phyloP scores from a whole-genome alignment of 495 filamentous ascomycete species.

The Alectoria sarmentosa region DNA sequence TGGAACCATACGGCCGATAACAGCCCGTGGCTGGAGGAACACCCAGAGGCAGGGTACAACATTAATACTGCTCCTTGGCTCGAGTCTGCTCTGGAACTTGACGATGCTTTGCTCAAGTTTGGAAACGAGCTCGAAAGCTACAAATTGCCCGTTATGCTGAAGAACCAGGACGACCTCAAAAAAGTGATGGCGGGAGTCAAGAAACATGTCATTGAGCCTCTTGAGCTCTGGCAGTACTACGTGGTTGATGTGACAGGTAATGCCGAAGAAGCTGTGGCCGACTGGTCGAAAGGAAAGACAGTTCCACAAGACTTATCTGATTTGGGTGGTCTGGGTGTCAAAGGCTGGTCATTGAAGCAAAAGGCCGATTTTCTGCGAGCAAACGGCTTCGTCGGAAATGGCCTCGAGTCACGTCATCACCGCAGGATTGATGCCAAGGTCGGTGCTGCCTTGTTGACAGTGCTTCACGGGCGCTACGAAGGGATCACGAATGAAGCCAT shows the following conservation, averaged over 20 bases:
- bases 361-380: conserved; percentile 55
- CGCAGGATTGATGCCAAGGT: conserved; percentile 59
- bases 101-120: conserved; percentile 75
- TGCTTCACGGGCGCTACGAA: conserved; percentile 61
- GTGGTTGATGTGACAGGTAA: conserved; percentile 72
- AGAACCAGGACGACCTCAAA: conserved; percentile 64
- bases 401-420: conserved; percentile 70
- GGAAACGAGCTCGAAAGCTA: conserved; percentile 58
- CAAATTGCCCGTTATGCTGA: conserved; percentile 67
- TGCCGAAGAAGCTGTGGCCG: conserved; percentile 55
- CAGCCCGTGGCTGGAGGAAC: conserved; percentile 86
- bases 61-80: conserved; percentile 89
- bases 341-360: conserved; percentile 47
- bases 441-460: conserved; percentile 61
- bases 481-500: conserved; percentile 36
- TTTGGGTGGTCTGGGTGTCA: conserved; percentile 46
- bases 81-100: conserved; percentile 77
- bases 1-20: conserved; percentile 98
- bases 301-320: too few species aligned
- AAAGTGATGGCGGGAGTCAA: conserved; percentile 81
- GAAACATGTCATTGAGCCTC: conserved; percentile 62
- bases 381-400: conserved; percentile 57
- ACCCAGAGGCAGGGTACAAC: conserved; percentile 96
- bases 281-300: conserved; percentile 59
- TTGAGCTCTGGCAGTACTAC: conserved; percentile 92